Conservation (phyloP, 768 basidiomycete species). For the Leccinum imitatum region DNA sequence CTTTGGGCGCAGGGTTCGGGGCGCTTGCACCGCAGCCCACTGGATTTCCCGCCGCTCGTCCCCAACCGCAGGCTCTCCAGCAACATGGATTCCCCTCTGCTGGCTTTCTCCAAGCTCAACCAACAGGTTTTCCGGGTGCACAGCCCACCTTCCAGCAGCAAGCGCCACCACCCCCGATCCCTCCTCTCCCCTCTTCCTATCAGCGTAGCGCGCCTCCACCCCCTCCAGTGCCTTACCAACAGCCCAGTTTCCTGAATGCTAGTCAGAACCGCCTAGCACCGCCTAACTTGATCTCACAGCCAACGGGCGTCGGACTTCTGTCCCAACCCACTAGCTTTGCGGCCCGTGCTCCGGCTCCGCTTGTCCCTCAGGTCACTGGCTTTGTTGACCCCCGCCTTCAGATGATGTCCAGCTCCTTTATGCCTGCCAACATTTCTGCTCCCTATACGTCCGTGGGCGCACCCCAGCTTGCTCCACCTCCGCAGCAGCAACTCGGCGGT, state of each 20-base stretch:
- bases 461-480: conserved; percentile 59
- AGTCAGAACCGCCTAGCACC: conserved; percentile 46
- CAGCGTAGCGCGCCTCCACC: conserved; percentile 48
- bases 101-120: conserved; percentile 49
- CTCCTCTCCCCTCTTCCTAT: conserved; percentile 61
- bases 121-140: conserved; percentile 45
- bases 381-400: conserved; percentile 79
- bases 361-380: conserved; percentile 77
- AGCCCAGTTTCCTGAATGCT: conserved; percentile 52
- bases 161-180: conserved; percentile 55
- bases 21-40: conserved; percentile 63
- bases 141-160: conserved; percentile 35
- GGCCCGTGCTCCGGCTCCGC: conserved; percentile 41
- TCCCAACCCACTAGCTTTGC: conserved; percentile 47
- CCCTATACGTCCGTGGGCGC: conserved; percentile 58
- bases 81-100: conserved; percentile 43
- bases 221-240: conserved; percentile 37
- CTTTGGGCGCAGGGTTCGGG: conserved; percentile 35
- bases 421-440: conserved; percentile 70
- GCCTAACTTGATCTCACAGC: conserved; percentile 19
- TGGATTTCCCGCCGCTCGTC: conserved; percentile 39
- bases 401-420: conserved; percentile 91
- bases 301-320: conserved; percentile 26
- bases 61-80: conserved; percentile 37
- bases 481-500: conserved; percentile 54